Evolutionary conservation across 2,329 filamentous ascomycete species (phyloP), one percentile per base, ranked within the genome.

Genomic region (Calonectria multiphialidica): DNA sequence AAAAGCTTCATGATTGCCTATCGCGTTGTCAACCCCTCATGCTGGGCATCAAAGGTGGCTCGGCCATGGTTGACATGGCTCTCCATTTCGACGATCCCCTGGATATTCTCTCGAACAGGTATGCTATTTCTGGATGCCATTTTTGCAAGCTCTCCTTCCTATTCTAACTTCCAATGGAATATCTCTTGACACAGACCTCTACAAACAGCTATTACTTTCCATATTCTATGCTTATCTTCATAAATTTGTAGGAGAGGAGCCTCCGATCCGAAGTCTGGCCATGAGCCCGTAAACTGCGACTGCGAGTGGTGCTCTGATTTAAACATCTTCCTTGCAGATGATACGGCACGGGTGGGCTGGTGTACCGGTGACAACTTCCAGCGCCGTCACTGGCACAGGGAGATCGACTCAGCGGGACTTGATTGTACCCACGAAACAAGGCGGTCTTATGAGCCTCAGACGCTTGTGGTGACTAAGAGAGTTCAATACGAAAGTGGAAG

Each of bases 71-170:
- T 42, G 73, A 76, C 2, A 18, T 62, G n/a, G 65, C 72, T 8
- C 21, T 74, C 8, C 76, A 75, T 61, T 79, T 75, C 44, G 28
- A 71, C 0, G 66, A 76, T 15, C 66, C 71, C 1, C 9, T 33
- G 7, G 10, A 13, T 2, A 68, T 76, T 21, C 44, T 78, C 10
- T 66, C 49, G 1, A 45, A 72, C 15, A 71, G 5, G 73, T 76
- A 61, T 2, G 75, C 18, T 12, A 13, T 5, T 7, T 30, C 8
- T 84, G 82, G 82, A 57, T 84, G 2, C 81, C 80, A 2, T 75
- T 83, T 9, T 72, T 84, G 3, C 75, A 61, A 18, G 49, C 55
- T 4, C 68, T 83, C 8, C 30, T 78, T 0, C 5, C n/a, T 9
- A 9, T 70, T 6, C 67, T 81, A 33, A 64, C 68, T 7, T 50